Evolutionary conservation across 495 filamentous ascomycete genomes (phyloP).

Genomic region (Margaritispora aquatica): DNA sequence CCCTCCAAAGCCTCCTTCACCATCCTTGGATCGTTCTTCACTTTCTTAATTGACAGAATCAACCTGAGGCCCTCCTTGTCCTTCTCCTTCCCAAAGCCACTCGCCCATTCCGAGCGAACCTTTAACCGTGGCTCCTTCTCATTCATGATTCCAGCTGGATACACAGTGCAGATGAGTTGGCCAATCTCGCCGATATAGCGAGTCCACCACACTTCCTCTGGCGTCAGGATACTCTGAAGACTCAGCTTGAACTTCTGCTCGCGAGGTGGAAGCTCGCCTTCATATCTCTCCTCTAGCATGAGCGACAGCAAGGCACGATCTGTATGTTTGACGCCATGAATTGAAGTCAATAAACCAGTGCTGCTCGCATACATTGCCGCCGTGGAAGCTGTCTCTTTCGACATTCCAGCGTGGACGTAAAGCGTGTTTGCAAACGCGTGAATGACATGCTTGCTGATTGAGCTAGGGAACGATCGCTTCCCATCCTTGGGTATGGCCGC

Average conservation of each 20-base stretch:
- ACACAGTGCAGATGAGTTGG: constrained; percentile 20
- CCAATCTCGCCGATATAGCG: constrained; percentile 16
- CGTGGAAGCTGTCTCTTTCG: constrained; percentile 53
- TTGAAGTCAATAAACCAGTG: constrained; percentile 50
- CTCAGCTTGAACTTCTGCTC: constrained; percentile 13
- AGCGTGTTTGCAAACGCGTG: constrained; percentile 45
- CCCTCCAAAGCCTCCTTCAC: constrained; percentile 30
- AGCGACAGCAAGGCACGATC: constrained; percentile 55
- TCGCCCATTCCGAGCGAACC: constrained; percentile 29
- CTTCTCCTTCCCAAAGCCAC: constrained; percentile 25
- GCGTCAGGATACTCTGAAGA: constrained; percentile 16
- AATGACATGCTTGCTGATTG: constrained; percentile 38
- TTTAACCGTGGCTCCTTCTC: constrained; percentile 24
- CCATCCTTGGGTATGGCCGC: constrained; percentile 33
- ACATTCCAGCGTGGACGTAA: constrained; percentile 43
- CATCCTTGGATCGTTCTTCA: constrained; percentile 18
- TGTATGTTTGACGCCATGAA: constrained; percentile 54
- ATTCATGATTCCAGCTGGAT: constrained; percentile 43
- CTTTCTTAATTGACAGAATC: constrained; percentile 25
- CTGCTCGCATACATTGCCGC: constrained; percentile 58
- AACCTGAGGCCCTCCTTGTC: constrained; percentile 28
- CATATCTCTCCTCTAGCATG: constrained; percentile 59
- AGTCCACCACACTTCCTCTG: constrained; percentile 20
- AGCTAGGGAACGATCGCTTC: constrained; percentile 24
- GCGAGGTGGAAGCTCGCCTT: constrained; percentile 45